Conservation (phyloP, 139 green algal species). For the Edaphochlamys debaryana region DNA sequence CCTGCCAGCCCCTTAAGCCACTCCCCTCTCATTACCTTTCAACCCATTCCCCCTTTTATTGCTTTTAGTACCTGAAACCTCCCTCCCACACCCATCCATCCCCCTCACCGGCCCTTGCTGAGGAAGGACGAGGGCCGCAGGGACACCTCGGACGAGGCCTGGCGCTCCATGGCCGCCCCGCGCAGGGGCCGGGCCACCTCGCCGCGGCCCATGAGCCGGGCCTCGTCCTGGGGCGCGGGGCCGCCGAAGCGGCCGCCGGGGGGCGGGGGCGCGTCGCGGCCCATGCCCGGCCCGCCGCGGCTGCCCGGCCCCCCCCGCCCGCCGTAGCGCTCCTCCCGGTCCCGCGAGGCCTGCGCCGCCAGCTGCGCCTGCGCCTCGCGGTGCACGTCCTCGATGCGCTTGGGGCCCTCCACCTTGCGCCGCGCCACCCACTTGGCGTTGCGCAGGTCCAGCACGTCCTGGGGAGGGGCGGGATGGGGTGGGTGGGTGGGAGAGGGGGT, state of each 20-base stretch:
- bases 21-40: too few species aligned
- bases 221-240: slow-evolving; percentile 10
- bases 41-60: too few species aligned
- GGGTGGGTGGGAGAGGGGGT: too few species aligned
- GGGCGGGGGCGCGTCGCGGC: slow-evolving; percentile 21
- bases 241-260: slow-evolving; percentile 11
- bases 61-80: too few species aligned
- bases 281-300: slow-evolving; percentile 15
- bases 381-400: slow-evolving; percentile 83
- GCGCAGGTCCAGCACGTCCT: slow-evolving; percentile 79
- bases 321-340: slow-evolving; percentile 39
- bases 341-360: slow-evolving; percentile 30
- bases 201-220: slow-evolving; percentile 30
- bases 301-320: background rate
- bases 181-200: slow-evolving; percentile 33
- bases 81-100: too few species aligned
- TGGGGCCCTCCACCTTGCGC: slow-evolving; percentile 90
- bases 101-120: slow-evolving; percentile 8
- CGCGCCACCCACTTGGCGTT: slow-evolving; percentile 72
- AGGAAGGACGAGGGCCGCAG: slow-evolving; percentile 36
- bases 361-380: slow-evolving; percentile 52
- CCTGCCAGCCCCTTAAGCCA: too few species aligned
- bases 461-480: too few species aligned
- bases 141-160: slow-evolving; percentile 9
- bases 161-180: slow-evolving; percentile 19